A percentile compares a stretch with the other conserved stretches of the same genome.
phyloP scores from a whole-genome alignment of 202 grass and related monocot species.

The Bolboschoenoplectus hybrid region DNA sequence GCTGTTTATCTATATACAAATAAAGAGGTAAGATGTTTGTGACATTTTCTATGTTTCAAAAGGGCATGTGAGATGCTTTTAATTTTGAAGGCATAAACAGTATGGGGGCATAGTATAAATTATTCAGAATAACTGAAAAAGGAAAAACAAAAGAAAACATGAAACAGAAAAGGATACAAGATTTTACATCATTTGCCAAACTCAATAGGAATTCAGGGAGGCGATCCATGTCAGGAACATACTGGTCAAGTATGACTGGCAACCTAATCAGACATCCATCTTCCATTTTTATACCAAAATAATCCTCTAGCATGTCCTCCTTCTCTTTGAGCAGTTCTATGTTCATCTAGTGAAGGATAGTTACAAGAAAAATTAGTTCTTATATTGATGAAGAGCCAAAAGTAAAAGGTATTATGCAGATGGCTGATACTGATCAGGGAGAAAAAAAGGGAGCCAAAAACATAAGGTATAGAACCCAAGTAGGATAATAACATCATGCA shows the following conservation, averaged over 20 bases:
- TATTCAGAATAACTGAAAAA: conserved; percentile 27
- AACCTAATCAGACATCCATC: conserved; percentile 76
- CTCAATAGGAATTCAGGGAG: conserved; percentile 83
- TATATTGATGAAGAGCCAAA: conserved; percentile 17
- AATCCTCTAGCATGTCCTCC: conserved; percentile 79
- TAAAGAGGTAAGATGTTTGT: neutral
- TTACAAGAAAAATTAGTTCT: conserved; percentile 1
- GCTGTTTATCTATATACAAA: neutral
- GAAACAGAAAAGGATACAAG: conserved; percentile 36
- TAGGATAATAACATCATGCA: conserved; percentile 27
- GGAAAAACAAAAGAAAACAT: conserved; percentile 10
- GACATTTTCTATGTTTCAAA: neutral
- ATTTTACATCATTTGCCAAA: conserved; percentile 87
- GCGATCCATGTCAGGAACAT: conserved; percentile 85
- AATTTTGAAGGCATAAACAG: conserved; percentile 18
- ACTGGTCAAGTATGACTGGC: conserved; percentile 94
- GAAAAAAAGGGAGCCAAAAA: neutral
- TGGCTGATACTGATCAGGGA: neutral
- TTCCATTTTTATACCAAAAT: conserved; percentile 82
- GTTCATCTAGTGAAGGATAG: conserved; percentile 62
- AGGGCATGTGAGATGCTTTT: conserved; percentile 9
- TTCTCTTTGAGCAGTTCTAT: conserved; percentile 82
- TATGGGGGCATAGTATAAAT: neutral
- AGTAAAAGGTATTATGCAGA: conserved; percentile 28
- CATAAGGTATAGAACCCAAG: neutral